These are phyloP conservation scores for Poronia punctata DNA, from an alignment of 495 filamentous ascomycete species.

Conservation along the genomic window DNA sequence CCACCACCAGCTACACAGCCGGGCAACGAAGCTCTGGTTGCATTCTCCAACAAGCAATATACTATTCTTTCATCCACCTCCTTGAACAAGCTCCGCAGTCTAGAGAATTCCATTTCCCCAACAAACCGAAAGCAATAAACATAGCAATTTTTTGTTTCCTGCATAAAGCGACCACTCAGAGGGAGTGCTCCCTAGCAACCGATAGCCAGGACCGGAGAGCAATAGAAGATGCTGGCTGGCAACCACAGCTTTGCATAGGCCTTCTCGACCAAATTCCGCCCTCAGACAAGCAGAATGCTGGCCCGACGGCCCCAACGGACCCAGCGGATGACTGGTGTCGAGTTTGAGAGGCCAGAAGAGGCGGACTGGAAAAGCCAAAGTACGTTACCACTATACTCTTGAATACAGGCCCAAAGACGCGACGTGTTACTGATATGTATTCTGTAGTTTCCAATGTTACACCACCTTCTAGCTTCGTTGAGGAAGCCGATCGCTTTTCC, in stretches of 20 bases:
- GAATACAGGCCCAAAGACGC: too few species aligned
- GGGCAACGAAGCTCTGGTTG: too few species aligned
- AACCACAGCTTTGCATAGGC: conserved; percentile 10
- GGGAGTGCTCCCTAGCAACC: not conserved
- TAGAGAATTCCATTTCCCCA: too few species aligned
- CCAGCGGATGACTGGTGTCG: conserved; percentile 9
- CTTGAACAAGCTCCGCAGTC: too few species aligned
- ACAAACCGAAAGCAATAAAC: too few species aligned
- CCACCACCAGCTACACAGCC: conserved; percentile 1
- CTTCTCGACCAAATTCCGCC: conserved; percentile 4
- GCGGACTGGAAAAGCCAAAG: conserved; percentile 15
- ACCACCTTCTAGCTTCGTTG: conserved; percentile 17
- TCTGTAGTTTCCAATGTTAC: conserved; percentile 11
- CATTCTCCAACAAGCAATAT: too few species aligned
- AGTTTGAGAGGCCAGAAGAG: conserved; percentile 11
- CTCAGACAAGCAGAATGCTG: conserved; percentile 10
- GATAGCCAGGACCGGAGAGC: conserved; percentile 5
- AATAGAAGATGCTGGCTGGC: conserved; percentile 24
- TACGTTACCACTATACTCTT: conserved; percentile 9
- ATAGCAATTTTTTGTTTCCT: too few species aligned
- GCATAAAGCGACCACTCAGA: too few species aligned
- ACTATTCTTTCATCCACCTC: too few species aligned
- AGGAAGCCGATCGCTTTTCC: conserved; percentile 41
- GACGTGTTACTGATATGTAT: too few species aligned
- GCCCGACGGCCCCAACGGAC: conserved; percentile 6